Conservation (phyloP, 257 asterid genomes). For the Forsythia viridissima region DNA sequence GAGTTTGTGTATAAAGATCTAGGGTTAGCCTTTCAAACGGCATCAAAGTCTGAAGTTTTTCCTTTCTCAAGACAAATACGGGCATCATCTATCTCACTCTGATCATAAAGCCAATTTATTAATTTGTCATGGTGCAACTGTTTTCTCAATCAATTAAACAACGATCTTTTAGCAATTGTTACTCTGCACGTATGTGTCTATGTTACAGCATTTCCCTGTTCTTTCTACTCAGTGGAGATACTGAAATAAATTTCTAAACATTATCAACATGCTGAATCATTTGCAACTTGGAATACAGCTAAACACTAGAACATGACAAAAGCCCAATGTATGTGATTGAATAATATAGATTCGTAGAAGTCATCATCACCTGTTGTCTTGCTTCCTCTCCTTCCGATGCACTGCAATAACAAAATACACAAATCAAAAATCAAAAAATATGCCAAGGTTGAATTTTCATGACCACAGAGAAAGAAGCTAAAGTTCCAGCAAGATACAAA, state of each 20-base stretch:
- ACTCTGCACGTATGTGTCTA: not conserved
- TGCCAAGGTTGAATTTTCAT: not conserved
- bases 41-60: not conserved
- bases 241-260: not conserved
- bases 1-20: not conserved
- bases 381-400: conserved; percentile 77
- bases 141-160: not conserved
- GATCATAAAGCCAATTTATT: not conserved
- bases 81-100: conserved; percentile 1
- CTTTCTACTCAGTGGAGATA: not conserved
- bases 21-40: not conserved
- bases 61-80: not conserved
- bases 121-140: not conserved
- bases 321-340: not conserved
- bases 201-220: not conserved
- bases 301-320: not conserved
- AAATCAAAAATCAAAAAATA: conserved; percentile 15
- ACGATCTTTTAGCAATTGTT: not conserved
- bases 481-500: conserved; percentile 2
- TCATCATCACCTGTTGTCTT: conserved; percentile 53
- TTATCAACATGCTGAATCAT: not conserved
- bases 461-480: not conserved
- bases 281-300: not conserved
- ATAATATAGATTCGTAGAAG: not conserved
- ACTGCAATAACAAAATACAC: conserved; percentile 51